Evolutionary conservation across 148 eudicot genomes (phyloP).

Genomic region (Nepenthes mirabilis): DNA sequence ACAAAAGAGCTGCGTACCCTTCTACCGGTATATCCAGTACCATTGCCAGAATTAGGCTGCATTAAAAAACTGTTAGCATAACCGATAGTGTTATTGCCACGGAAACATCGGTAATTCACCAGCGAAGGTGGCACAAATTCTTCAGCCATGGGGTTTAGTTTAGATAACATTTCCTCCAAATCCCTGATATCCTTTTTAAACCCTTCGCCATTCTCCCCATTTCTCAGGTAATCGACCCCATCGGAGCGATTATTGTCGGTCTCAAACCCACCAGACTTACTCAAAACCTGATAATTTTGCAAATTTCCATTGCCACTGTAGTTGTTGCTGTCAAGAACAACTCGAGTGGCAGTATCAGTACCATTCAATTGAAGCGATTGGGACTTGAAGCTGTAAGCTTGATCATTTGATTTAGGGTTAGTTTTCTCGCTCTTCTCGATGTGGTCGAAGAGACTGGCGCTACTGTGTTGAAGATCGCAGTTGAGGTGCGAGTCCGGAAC

Average conservation of each 20-base stretch:
- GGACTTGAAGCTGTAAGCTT: conserved; percentile 8
- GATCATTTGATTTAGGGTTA: conserved; percentile 9
- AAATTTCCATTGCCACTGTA: background rate
- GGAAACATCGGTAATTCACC: conserved; percentile 5
- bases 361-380: conserved; percentile 4
- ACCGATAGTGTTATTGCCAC: conserved; percentile 19
- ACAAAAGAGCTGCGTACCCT: conserved; percentile 20
- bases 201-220: conserved; percentile 25
- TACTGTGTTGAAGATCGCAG: conserved; percentile 32
- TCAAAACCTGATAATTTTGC: conserved; percentile 1
- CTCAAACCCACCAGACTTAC: conserved; percentile 2
- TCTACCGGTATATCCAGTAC: conserved; percentile 31
- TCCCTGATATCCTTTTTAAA: conserved; percentile 60
- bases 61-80: conserved; percentile 26
- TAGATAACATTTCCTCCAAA: conserved; percentile 62
- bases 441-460: conserved; percentile 16
- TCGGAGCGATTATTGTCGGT: conserved; percentile 4
- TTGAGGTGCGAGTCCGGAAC: background rate
- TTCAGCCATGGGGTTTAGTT: conserved; percentile 71
- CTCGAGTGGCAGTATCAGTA: background rate
- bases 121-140: conserved; percentile 67
- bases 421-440: conserved; percentile 4
- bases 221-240: conserved; percentile 2
- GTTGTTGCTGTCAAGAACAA: conserved; percentile 3
- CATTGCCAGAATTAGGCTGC: conserved; percentile 23